Base-by-base conservation (phyloP, 441 rosid genomes). In the Gossypium laxum region DNA sequence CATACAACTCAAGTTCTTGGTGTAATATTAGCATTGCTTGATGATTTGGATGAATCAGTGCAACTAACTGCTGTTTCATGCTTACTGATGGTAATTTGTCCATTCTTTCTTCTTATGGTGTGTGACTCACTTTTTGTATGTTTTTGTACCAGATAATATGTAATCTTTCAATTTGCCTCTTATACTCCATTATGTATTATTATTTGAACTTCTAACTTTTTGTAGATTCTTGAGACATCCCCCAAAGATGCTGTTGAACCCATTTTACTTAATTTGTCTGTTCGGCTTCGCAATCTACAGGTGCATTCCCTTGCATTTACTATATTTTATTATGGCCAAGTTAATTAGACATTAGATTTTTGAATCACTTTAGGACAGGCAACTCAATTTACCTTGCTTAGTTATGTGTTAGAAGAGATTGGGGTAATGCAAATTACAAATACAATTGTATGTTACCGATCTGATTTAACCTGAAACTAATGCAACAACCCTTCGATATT, bases 11-110 rank as follows among this genome's bases (percentile, higher is more conserved):
- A 92, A 86, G 90, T 92, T 80, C 81, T 92, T 71, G 87, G 96
- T 78, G 93, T 94, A 70, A 92, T 92, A 79, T 79, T 94, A 74
- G 97, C 94, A 11, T 80, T 92, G 82, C 96, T 94, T 57, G 99
- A 94, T 80, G 99, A 94, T 81, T 77, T 83, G 55, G 94, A 90
- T 67, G 97, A 90, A 79, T 86, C 96, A 5, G 99, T 94, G 80
- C 99, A 94, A 75, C 79, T 90, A 70, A 92, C 98, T 79, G 91
- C 99, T 52, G 98, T 94, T 62, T 88, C 98, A 80, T 92, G 99
- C 82, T 83, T 92, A 76, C 70, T 89, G 76, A 85, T 74, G 94
- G 99, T 92, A 79, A 74, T 76, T 57, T 43, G 17, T 43, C 51
- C 52, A 6, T 72, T 63, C 76, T 57, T 73, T 66, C 57, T 60